Conservation (phyloP, 1,284 basidiomycete genomes). For the Trichosporon asahii region DNA sequence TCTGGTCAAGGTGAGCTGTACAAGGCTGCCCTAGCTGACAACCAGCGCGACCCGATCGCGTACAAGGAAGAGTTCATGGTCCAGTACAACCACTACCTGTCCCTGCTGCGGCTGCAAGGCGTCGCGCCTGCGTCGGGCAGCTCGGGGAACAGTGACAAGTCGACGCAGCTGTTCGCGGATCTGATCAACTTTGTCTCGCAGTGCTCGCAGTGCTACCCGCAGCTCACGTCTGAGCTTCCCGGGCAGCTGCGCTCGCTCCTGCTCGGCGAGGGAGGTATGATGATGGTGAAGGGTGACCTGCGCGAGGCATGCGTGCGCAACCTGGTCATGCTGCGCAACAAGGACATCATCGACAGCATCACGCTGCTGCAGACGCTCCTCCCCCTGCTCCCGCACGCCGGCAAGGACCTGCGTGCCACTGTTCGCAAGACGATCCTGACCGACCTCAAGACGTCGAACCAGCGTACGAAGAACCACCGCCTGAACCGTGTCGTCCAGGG, state of each 20-base stretch:
- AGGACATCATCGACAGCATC: constrained; percentile 85
- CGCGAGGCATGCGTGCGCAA: constrained; percentile 81
- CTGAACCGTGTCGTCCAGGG: constrained; percentile 95
- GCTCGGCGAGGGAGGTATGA: constrained; percentile 52
- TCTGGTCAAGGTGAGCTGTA: constrained; percentile 67
- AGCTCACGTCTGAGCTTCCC: constrained; percentile 77
- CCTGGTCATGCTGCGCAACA: constrained; percentile 87
- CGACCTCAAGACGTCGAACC: constrained; percentile 89
- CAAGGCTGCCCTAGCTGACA: constrained; percentile 39
- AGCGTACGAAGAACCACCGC: constrained; percentile 86
- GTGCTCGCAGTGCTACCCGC: constrained; percentile 85
- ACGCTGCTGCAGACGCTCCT: constrained; percentile 89
- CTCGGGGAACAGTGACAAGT: constrained; percentile 56
- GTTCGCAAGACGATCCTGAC: constrained; percentile 96
- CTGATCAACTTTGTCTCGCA: constrained; percentile 69
- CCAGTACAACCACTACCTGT: constrained; percentile 96
- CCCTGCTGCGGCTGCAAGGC: constrained; percentile 68
- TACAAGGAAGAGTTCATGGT: constrained; percentile 98
- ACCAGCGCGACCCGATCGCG: constrained; percentile 71
- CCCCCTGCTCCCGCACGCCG: constrained; percentile 85
- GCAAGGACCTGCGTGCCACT: constrained; percentile 77
- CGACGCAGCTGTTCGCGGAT: constrained; percentile 75
- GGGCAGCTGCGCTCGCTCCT: constrained; percentile 71
- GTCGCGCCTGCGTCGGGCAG: constrained; percentile 35
- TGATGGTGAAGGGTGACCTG: constrained; percentile 55